phyloP scores from a whole-genome alignment of 75 land plant genomes.

The Pseudotsuga menziesii region DNA sequence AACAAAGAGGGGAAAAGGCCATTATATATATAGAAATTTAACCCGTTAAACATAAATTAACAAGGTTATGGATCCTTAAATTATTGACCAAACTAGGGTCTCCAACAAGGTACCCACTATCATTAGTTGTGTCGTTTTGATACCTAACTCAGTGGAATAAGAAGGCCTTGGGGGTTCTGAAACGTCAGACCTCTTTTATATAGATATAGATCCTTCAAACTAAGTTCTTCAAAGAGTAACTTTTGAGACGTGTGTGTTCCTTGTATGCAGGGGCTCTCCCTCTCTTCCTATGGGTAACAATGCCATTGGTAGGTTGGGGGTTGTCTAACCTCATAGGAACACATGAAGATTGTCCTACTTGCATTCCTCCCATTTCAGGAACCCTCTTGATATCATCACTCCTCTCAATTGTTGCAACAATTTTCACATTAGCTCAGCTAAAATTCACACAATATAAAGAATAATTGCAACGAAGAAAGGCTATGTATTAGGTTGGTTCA shows the following conservation, averaged over 20 bases:
- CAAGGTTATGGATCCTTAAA: too few relatives aligned
- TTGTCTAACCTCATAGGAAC: slow-evolving; percentile 35
- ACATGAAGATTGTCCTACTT: slow-evolving; percentile 33
- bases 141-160: too few relatives aligned
- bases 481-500: neutral
- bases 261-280: slow-evolving; percentile 83
- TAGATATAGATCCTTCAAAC: too few relatives aligned
- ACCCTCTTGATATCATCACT: slow-evolving; percentile 93
- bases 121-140: too few relatives aligned
- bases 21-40: neutral
- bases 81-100: too few relatives aligned
- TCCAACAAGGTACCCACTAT: too few relatives aligned
- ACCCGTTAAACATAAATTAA: neutral
- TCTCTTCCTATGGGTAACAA: slow-evolving; percentile 47
- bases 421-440: neutral
- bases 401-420: slow-evolving; percentile 66
- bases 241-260: slow-evolving; percentile 82
- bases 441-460: neutral
- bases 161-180: neutral
- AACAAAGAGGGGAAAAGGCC: neutral
- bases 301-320: slow-evolving; percentile 31
- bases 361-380: slow-evolving; percentile 68
- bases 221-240: slow-evolving; percentile 19
- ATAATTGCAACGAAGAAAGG: neutral
- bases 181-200: too few relatives aligned